Evolutionary conservation across 371 early-diverging fungal genomes (phyloP).

Genomic region (Mortierella sp.): DNA sequence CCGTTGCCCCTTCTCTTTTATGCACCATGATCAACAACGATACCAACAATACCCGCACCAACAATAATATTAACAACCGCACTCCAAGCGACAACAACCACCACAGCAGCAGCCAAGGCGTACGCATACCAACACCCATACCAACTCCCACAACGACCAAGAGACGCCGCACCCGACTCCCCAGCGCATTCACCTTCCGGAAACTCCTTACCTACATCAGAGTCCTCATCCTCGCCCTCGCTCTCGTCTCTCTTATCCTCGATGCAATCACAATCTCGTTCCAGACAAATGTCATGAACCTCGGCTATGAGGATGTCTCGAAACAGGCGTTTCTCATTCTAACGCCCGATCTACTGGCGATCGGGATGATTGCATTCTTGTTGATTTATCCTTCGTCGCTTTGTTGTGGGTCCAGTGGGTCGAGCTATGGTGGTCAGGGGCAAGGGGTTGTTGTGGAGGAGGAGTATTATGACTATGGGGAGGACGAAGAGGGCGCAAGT

Average conservation of each 20-base stretch:
- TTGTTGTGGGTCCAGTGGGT: conserved; percentile 13
- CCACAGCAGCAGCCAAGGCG: background rate
- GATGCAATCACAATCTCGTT: conserved; percentile 53
- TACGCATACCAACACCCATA: background rate
- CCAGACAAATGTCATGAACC: conserved; percentile 44
- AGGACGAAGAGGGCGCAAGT: background rate
- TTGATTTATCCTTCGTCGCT: conserved; percentile 18
- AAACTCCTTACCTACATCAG: conserved; percentile 25
- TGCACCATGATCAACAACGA: conserved; percentile 11
- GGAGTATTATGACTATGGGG: conserved; percentile 1
- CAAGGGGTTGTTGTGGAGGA: background rate
- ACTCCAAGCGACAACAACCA: background rate
- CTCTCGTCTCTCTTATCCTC: conserved; percentile 38
- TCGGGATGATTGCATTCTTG: conserved; percentile 20
- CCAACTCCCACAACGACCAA: background rate
- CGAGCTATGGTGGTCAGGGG: background rate
- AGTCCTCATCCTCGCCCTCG: conserved; percentile 29
- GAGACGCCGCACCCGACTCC: background rate
- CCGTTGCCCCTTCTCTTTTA: background rate
- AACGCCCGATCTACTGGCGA: conserved; percentile 35
- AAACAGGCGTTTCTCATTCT: conserved; percentile 27
- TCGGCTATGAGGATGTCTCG: conserved; percentile 8
- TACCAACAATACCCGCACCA: background rate
- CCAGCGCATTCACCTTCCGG: background rate
- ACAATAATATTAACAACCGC: background rate